phyloP scores from a whole-genome alignment of 306 rosid genomes.

The Trifolium subterraneum region DNA sequence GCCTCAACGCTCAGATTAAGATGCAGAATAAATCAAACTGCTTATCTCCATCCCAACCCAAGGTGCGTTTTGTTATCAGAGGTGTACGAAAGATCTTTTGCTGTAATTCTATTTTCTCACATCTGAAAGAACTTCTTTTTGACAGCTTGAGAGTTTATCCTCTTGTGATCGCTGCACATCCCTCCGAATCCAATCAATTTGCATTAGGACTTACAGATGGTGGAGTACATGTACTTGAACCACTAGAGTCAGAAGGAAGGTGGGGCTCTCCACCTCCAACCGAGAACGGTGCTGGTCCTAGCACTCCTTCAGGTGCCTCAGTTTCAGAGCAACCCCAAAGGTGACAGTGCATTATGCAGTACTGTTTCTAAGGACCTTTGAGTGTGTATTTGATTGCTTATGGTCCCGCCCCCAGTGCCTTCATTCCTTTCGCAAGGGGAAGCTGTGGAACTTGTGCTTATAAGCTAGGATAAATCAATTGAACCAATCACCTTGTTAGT shows the following conservation, averaged over 20 bases:
- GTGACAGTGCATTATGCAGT: constrained; percentile 51
- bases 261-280: constrained; percentile 94
- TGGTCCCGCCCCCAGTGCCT: constrained; percentile 55
- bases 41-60: constrained; percentile 85
- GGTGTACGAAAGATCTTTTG: constrained; percentile 27
- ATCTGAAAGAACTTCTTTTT: constrained; percentile 21
- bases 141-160: constrained; percentile 82
- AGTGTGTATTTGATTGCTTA: constrained; percentile 52
- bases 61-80: constrained; percentile 56
- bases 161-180: constrained; percentile 95
- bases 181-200: constrained; percentile 90
- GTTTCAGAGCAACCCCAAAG: constrained; percentile 85
- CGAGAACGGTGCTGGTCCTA: constrained; percentile 94
- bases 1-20: constrained; percentile 80
- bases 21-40: constrained; percentile 81
- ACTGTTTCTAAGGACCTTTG: constrained; percentile 41
- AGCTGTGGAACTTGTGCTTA: constrained; percentile 60
- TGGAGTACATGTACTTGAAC: constrained; percentile 90
- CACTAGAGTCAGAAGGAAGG: constrained; percentile 88
- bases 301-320: constrained; percentile 65
- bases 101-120: constrained; percentile 13
- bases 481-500: constrained; percentile 54
- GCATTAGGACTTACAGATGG: constrained; percentile 96
- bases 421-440: constrained; percentile 55
- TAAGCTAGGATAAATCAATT: constrained; percentile 66